Evolutionary conservation across 352 stramenopile species (phyloP).

Genomic region (Phytophthora fragariae): DNA sequence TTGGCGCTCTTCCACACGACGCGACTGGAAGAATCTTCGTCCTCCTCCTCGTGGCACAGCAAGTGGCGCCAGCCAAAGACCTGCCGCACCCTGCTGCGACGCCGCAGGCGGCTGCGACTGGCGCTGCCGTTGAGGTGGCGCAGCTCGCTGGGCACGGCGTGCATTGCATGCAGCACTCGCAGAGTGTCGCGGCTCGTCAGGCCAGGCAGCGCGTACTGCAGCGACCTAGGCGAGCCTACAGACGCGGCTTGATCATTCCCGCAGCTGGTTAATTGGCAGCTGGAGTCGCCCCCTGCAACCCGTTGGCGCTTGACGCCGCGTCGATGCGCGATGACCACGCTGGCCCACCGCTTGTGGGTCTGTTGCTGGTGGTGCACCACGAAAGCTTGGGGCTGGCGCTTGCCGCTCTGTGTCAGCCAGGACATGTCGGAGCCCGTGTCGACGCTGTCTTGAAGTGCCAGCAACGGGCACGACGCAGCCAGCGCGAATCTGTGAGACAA

Average conservation of each 20-base stretch:
- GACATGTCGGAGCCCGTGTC: constrained; percentile 8
- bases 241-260: not conserved
- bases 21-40: constrained; percentile 21
- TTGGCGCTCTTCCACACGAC: constrained; percentile 60
- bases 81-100: constrained; percentile 29
- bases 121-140: constrained; percentile 44
- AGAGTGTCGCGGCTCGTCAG: constrained; percentile 50
- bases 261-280: constrained; percentile 6
- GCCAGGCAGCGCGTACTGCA: constrained; percentile 48
- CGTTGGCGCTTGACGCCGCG: constrained; percentile 35
- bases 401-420: constrained; percentile 6
- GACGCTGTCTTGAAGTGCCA: constrained; percentile 28
- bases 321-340: constrained; percentile 3
- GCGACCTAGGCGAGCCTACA: constrained; percentile 36
- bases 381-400: constrained; percentile 12
- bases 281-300: constrained; percentile 21
- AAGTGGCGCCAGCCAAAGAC: constrained; percentile 53
- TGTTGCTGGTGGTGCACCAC: constrained; percentile 11
- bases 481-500: constrained; percentile 26
- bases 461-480: constrained; percentile 15
- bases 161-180: constrained; percentile 45
- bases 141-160: constrained; percentile 46
- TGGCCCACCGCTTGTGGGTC: constrained; percentile 31
- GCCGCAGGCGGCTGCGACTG: constrained; percentile 24
- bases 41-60: constrained; percentile 46